phyloP scores from a whole-genome alignment of 2,329 filamentous ascomycete genomes.

The Colletotrichum sp. region DNA sequence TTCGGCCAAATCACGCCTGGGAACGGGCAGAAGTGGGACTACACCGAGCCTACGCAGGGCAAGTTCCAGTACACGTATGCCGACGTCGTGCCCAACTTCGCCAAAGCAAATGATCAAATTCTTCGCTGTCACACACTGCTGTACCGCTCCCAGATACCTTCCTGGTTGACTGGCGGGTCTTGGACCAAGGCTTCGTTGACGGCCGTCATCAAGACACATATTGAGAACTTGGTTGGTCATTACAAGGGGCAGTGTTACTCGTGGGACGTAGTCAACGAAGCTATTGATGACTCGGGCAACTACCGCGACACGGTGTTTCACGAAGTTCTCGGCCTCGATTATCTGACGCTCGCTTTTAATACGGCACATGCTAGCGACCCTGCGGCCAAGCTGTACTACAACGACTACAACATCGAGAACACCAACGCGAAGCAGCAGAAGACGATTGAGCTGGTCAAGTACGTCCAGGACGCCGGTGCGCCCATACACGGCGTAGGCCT shows the following conservation, averaged over 20 bases:
- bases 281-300: constrained; percentile 46
- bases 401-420: constrained; percentile 54
- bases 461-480: constrained; percentile 40
- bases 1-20: constrained; percentile 71
- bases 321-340: constrained; percentile 47
- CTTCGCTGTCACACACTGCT: constrained; percentile 57
- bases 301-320: constrained; percentile 43
- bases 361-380: constrained; percentile 47
- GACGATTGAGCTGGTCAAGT: constrained; percentile 37
- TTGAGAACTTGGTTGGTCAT: constrained; percentile 50
- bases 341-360: constrained; percentile 50
- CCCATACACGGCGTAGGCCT: constrained; percentile 59
- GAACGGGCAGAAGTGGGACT: constrained; percentile 70
- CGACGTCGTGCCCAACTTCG: constrained; percentile 56
- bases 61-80: constrained; percentile 64
- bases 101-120: constrained; percentile 11
- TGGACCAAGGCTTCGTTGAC: constrained; percentile 42
- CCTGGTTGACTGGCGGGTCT: constrained; percentile 42
- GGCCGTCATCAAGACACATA: constrained; percentile 54
- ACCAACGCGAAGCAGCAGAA: constrained; percentile 57
- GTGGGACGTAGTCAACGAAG: constrained; percentile 60
- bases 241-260: constrained; percentile 51
- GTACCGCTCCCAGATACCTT: constrained; percentile 50
- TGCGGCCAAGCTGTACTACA: constrained; percentile 42
- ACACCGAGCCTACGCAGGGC: constrained; percentile 61